Conservation (phyloP, 1,284 basidiomycete genomes). For the Microbotryomycetes sp. region DNA sequence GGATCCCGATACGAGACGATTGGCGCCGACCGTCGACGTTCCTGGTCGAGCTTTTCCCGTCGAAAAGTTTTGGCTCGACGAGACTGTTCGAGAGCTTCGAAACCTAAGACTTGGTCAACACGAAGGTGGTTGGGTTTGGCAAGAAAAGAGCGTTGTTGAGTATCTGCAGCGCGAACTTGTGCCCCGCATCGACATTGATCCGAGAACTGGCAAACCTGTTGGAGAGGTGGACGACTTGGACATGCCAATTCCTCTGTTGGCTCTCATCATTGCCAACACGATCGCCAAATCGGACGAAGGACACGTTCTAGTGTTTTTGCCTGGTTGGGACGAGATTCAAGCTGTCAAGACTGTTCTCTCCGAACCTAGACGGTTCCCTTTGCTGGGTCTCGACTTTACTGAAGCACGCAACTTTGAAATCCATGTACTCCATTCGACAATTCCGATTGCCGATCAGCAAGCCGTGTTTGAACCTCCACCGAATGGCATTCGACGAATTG, state of each 20-base stretch:
- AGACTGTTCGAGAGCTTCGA: slow-evolving; percentile 58
- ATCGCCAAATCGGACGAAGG: slow-evolving; percentile 69
- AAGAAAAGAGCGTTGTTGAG: slow-evolving; percentile 65
- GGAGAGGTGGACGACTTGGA: slow-evolving; percentile 62
- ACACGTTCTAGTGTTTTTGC: slow-evolving; percentile 85
- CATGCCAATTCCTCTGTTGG: slow-evolving; percentile 74
- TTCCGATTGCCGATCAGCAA: slow-evolving; percentile 85
- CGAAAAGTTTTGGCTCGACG: slow-evolving; percentile 71
- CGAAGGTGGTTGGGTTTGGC: slow-evolving; percentile 61
- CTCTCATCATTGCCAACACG: slow-evolving; percentile 74
- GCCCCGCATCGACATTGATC: slow-evolving; percentile 28
- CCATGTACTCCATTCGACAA: slow-evolving; percentile 85
- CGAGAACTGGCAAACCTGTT: slow-evolving; percentile 28
- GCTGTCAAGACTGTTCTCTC: slow-evolving; percentile 64
- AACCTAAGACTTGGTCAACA: slow-evolving; percentile 37
- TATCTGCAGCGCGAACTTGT: slow-evolving; percentile 73
- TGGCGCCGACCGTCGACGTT: slow-evolving; percentile 71
- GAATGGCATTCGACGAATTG: slow-evolving; percentile 71
- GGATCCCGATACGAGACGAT: slow-evolving; percentile 52
- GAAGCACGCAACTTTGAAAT: slow-evolving; percentile 60
- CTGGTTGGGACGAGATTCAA: slow-evolving; percentile 88
- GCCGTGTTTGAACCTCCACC: slow-evolving; percentile 78
- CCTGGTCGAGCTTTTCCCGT: slow-evolving; percentile 85
- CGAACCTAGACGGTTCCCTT: slow-evolving; percentile 48
- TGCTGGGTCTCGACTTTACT: slow-evolving; percentile 58